Evolutionary conservation across 768 basidiomycete genomes (phyloP).

Genomic region (Jaapia argillacea): DNA sequence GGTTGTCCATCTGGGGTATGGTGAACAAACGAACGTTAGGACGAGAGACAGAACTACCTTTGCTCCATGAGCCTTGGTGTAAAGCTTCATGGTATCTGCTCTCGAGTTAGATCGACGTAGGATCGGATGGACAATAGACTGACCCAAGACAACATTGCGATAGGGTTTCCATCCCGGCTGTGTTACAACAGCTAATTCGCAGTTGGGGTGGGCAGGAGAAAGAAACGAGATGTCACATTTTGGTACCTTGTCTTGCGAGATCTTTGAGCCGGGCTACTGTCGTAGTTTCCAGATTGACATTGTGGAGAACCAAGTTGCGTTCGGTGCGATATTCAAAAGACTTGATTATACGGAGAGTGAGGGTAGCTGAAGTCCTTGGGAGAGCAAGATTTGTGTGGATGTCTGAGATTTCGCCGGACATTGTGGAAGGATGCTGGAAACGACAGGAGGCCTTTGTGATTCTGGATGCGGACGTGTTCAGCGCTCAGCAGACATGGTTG

Average conservation of each 20-base stretch:
- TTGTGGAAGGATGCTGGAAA: slow-evolving; percentile 9
- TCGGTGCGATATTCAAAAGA: slow-evolving; percentile 90
- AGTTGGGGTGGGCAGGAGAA: slow-evolving; percentile 5
- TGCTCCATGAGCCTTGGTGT: slow-evolving; percentile 88
- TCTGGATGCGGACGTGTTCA: no score
- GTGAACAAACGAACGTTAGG: neutral
- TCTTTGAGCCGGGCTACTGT: slow-evolving; percentile 78
- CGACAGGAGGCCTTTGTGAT: neutral
- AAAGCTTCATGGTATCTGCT: slow-evolving; percentile 88
- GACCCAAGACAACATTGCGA: slow-evolving; percentile 61
- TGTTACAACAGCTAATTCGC: slow-evolving; percentile 51
- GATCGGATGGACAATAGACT: slow-evolving; percentile 9
- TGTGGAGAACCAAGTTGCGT: slow-evolving; percentile 74
- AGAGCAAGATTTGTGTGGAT: slow-evolving; percentile 52
- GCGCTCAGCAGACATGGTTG: no score
- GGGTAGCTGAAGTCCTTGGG: slow-evolving; percentile 66
- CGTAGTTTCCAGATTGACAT: slow-evolving; percentile 68
- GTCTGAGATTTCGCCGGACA: slow-evolving; percentile 27
- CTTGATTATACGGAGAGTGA: slow-evolving; percentile 91
- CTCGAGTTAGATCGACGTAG: neutral
- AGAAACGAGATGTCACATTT: slow-evolving; percentile 4
- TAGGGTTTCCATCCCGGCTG: slow-evolving; percentile 87
- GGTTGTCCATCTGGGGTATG: slow-evolving; percentile 71
- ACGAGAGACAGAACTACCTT: slow-evolving; percentile 46
- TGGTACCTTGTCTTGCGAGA: slow-evolving; percentile 51